A percentile compares a stretch with the other conserved stretches of the same genome.
phyloP scores from a whole-genome alignment of 192 early-diverging fungal species.

The Spizellomyces punctatus region DNA sequence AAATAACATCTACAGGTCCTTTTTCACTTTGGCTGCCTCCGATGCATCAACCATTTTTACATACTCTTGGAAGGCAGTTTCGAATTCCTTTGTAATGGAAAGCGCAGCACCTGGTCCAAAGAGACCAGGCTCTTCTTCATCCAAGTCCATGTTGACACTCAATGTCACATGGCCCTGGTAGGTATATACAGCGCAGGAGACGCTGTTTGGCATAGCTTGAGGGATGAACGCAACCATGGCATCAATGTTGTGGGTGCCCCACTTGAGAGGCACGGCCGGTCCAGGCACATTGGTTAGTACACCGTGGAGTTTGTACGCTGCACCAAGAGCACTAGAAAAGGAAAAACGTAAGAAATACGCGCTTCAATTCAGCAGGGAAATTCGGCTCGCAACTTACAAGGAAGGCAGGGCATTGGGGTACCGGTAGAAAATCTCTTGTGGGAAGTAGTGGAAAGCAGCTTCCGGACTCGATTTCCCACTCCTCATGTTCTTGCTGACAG shows the following conservation, averaged over 20 bases:
- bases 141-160: conserved; percentile 30
- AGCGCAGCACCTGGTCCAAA: conserved; percentile 22
- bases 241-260: conserved; percentile 27
- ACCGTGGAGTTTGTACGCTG: conserved; percentile 24
- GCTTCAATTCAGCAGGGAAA: no score
- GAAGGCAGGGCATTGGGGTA: conserved; percentile 29
- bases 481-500: conserved; percentile 22
- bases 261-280: conserved; percentile 20
- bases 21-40: no score
- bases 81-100: conserved; percentile 22
- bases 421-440: not conserved
- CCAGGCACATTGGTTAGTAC: conserved; percentile 48
- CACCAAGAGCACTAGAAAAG: not conserved
- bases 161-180: conserved; percentile 34
- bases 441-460: conserved; percentile 25
- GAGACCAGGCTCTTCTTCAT: conserved; percentile 14
- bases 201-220: conserved; percentile 24
- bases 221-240: conserved; percentile 36
- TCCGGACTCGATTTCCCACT: conserved; percentile 27
- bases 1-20: no score
- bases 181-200: conserved; percentile 35
- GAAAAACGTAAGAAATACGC: not conserved
- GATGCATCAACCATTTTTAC: not conserved
- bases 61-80: conserved; percentile 21
- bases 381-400: not conserved